Percentiles rank a stretch among this genome's conserved stretches.
These are phyloP conservation scores for Elsinoe perseae DNA, from an alignment of 2,329 filamentous ascomycete genomes.

Conservation along the genomic window DNA sequence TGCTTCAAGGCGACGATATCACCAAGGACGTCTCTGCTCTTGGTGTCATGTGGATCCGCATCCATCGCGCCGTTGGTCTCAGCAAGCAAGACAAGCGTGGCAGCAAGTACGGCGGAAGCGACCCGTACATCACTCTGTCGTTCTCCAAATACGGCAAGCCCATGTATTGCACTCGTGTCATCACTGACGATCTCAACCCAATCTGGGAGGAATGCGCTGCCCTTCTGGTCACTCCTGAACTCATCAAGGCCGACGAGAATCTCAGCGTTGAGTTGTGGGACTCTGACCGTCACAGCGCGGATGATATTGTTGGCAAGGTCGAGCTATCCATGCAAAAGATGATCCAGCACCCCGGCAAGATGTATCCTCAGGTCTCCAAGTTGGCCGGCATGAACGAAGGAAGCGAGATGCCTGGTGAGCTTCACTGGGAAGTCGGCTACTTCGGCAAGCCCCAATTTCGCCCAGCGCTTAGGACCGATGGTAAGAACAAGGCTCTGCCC, in stretches of 20 bases:
- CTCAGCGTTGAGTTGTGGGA: slow-evolving; percentile 94
- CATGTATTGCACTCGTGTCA: slow-evolving; percentile 94
- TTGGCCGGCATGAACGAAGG: slow-evolving; percentile 75
- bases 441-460: slow-evolving; percentile 88
- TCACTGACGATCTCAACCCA: slow-evolving; percentile 88
- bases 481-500: slow-evolving; percentile 71
- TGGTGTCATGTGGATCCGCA: slow-evolving; percentile 85
- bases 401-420: slow-evolving; percentile 81
- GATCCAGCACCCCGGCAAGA: slow-evolving; percentile 85
- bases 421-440: slow-evolving; percentile 94
- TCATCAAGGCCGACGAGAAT: slow-evolving; percentile 90
- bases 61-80: slow-evolving; percentile 76
- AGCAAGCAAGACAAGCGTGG: slow-evolving; percentile 87
- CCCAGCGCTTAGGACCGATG: slow-evolving; percentile 74
- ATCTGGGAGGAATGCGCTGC: slow-evolving; percentile 85
- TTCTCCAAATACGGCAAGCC: slow-evolving; percentile 97
- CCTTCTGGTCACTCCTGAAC: slow-evolving; percentile 75
- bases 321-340: slow-evolving; percentile 91
- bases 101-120: slow-evolving; percentile 76
- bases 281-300: slow-evolving; percentile 82
- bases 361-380: slow-evolving; percentile 83
- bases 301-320: slow-evolving; percentile 91
- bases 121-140: slow-evolving; percentile 89
- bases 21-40: slow-evolving; percentile 81
- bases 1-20: slow-evolving; percentile 85